Base-by-base conservation (phyloP, 768 basidiomycete genomes). In the Rossbeevera mucosa region DNA sequence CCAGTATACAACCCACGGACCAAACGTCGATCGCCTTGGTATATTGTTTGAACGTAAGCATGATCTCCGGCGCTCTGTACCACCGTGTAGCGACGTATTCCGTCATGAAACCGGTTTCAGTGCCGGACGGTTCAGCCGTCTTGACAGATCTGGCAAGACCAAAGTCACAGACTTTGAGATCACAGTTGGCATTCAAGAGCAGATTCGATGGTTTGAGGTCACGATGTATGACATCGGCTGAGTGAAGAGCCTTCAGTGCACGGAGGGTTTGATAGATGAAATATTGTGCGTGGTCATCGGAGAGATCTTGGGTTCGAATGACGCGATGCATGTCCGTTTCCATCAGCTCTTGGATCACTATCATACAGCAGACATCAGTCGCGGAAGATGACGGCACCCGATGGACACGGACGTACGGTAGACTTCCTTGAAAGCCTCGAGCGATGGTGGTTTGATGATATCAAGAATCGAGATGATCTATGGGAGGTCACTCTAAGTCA, bases 1-100 rank as follows among this genome's bases (percentile, higher is more conserved):
- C 93, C 22, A 93, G 77, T 62, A 91, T 89, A 61, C 89, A 91
- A 21, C 89, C 89, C 28, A 91, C 86, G 9, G 87, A 88, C 89
- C 89, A 91, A 18, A 91, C 79, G 60, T 91, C 89, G 57, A 91
- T 90, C n/a, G 89, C 88, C 74, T 94, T 94, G 47, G 94, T 95
- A 73, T 99, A 99, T 68, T 96, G 89, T 68, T 96, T 95, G 79
- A 97, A 98, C 9, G 94, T 96, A 47, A 99, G 79, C 96, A 99
- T 99, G 74, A 99, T 94, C 69, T 99, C 96, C 0, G 96, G 96
- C 0, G 96, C 96, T 31, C 96, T 85, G 66, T 98, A 99, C 96
- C 96, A 99, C 60, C 96, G 79, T 22, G 96, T 98, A 2, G 96
- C 95, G 45, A 99, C 96, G 64, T 94, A 95, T 83, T 93, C 91